Conservation (phyloP, 1,284 basidiomycete species). For the Erythrobasidium hasegawianum region DNA sequence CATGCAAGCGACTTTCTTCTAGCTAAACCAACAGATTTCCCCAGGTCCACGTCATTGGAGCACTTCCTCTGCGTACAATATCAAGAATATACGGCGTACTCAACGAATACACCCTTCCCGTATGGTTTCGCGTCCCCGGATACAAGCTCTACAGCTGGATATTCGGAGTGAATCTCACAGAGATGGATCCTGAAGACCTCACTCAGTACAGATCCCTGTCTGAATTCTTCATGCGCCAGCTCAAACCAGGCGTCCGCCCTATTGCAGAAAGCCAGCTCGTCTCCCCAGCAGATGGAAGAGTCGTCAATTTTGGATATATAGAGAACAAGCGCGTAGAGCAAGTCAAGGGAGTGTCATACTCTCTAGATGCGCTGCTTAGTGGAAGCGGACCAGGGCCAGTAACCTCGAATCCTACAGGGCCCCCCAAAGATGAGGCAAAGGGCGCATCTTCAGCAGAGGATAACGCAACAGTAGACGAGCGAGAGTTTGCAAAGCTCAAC, state of each 20-base stretch:
- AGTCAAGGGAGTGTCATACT: slow-evolving; percentile 97
- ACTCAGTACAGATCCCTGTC: slow-evolving; percentile 64
- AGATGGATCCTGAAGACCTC: slow-evolving; percentile 77
- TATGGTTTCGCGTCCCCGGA: slow-evolving; percentile 88
- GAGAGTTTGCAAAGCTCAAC: slow-evolving; percentile 91
- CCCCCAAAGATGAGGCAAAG: slow-evolving; percentile 9
- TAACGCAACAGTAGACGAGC: slow-evolving; percentile 63
- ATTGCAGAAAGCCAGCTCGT: slow-evolving; percentile 74
- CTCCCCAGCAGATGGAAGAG: slow-evolving; percentile 83
- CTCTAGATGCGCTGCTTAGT: slow-evolving; percentile 77
- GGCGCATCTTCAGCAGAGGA: slow-evolving; percentile 48
- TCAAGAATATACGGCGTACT: slow-evolving; percentile 94
- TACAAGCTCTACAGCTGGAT: slow-evolving; percentile 77
- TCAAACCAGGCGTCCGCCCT: slow-evolving; percentile 76
- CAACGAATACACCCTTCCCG: slow-evolving; percentile 73
- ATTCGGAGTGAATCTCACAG: slow-evolving; percentile 92
- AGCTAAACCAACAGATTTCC: slow-evolving; percentile 3
- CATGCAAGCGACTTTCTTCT: no score
- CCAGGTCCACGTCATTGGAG: slow-evolving; percentile 91
- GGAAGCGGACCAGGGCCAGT: slow-evolving; percentile 37
- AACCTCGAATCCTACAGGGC: slow-evolving; percentile 32
- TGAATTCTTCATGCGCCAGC: slow-evolving; percentile 88
- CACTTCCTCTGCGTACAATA: slow-evolving; percentile 86
- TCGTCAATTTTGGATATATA: slow-evolving; percentile 89
- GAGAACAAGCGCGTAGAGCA: slow-evolving; percentile 80